Percentiles rank a stretch among this genome's conserved stretches.
phyloP scores from a whole-genome alignment of 2,329 filamentous ascomycete genomes.

The Pseudocercospora fuligena region DNA sequence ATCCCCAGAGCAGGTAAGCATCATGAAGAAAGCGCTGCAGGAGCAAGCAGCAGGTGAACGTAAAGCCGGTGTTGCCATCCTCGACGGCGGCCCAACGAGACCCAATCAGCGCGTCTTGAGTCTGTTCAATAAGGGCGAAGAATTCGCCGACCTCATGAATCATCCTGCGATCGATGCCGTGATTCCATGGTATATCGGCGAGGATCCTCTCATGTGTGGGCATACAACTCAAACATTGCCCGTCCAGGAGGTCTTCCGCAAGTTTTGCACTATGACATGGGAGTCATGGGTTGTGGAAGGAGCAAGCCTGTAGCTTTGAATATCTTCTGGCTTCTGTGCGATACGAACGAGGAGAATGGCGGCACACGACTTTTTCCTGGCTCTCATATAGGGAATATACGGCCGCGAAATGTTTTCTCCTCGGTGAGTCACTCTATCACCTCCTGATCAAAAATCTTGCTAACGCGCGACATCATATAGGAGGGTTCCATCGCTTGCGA shows the following conservation, averaged over 20 bases:
- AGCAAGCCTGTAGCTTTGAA: neutral
- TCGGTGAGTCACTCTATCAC: neutral
- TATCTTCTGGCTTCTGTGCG: neutral
- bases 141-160: neutral
- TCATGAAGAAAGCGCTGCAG: neutral
- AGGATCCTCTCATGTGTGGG: neutral
- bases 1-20: neutral
- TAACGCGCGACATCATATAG: neutral
- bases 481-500: neutral
- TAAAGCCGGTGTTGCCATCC: neutral
- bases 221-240: neutral
- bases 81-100: slow-evolving; percentile 3
- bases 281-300: neutral
- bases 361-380: neutral
- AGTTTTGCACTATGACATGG: neutral
- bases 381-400: neutral
- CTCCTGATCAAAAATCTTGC: neutral
- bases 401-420: neutral
- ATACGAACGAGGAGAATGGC: neutral
- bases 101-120: neutral
- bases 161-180: neutral
- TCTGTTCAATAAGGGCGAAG: slow-evolving; percentile 1
- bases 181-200: neutral
- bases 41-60: slow-evolving; percentile 2
- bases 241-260: neutral